phyloP scores from a whole-genome alignment of 2,329 filamentous ascomycete genomes.

The Aspergillus tubingensis region DNA sequence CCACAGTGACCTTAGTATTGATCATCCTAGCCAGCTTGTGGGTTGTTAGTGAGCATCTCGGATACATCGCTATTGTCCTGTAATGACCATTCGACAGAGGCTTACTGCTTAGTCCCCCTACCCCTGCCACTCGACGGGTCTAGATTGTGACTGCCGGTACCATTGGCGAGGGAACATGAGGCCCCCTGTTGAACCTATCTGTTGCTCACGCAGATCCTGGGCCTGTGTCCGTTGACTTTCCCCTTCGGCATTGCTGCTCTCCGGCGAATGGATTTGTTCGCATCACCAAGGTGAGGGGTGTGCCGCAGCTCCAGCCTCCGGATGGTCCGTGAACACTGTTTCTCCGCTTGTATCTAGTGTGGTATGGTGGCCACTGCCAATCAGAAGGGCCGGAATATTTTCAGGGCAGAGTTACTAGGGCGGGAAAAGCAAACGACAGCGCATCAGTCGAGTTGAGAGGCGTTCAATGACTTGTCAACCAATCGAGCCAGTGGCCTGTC shows the following conservation, averaged over 20 bases:
- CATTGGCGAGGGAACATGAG: background rate
- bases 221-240: background rate
- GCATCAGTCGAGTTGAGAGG: background rate
- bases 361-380: background rate
- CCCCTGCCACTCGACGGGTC: conserved; percentile 1
- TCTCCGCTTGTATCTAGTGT: background rate
- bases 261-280: background rate
- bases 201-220: background rate
- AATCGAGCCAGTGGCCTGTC: background rate
- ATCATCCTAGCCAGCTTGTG: conserved; percentile 5
- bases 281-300: background rate
- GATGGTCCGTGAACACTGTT: background rate
- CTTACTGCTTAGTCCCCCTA: background rate
- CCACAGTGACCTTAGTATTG: conserved; percentile 2
- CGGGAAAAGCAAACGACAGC: background rate
- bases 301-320: background rate
- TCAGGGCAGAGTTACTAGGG: background rate
- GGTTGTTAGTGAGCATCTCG: conserved; percentile 13
- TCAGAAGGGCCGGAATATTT: background rate
- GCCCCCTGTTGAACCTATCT: background rate
- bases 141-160: conserved; percentile 7
- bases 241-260: background rate
- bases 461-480: background rate
- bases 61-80: background rate
- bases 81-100: conserved; percentile 6